A percentile compares a stretch with the other conserved stretches of the same genome.
These are phyloP conservation scores for Gonapodya prolifera DNA, from an alignment of 192 early-diverging fungal genomes.

Conservation along the genomic window DNA sequence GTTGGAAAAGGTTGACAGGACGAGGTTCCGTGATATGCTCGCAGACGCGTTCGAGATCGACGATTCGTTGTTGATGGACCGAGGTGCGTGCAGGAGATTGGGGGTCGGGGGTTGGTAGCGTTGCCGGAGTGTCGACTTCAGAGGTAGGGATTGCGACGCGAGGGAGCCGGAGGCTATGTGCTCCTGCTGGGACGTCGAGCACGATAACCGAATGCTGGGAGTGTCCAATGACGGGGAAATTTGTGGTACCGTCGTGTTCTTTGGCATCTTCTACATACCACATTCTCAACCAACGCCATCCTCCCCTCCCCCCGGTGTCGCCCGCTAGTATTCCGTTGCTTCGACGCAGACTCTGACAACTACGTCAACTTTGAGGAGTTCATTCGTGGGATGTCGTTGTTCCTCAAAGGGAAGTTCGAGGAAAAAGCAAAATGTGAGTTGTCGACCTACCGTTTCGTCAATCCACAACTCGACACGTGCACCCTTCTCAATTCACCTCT, in stretches of 20 bases:
- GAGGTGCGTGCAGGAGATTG: conserved; percentile 21
- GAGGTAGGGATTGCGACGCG: too few relatives aligned
- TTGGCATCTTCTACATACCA: too few relatives aligned
- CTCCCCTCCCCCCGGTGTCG: too few relatives aligned
- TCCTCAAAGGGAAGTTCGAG: conserved; percentile 36
- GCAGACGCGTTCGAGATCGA: conserved; percentile 46
- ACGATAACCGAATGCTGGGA: neutral
- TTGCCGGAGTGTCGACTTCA: too few relatives aligned
- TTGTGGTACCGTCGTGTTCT: neutral
- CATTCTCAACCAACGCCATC: neutral
- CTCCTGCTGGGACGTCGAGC: too few relatives aligned
- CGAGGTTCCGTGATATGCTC: conserved; percentile 38
- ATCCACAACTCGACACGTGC: too few relatives aligned
- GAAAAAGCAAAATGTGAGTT: conserved; percentile 31
- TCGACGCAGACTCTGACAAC: conserved; percentile 46
- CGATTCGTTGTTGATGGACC: conserved; percentile 45
- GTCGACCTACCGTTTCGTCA: neutral
- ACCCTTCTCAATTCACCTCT: too few relatives aligned
- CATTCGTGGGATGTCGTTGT: conserved; percentile 41
- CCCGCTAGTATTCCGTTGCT: conserved; percentile 49
- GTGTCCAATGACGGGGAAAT: neutral
- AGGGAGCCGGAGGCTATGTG: too few relatives aligned
- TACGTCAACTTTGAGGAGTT: conserved; percentile 43
- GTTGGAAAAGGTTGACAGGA: conserved; percentile 47
- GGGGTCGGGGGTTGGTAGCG: neutral